Evolutionary conservation across 2,329 filamentous ascomycete species (phyloP), one percentile per base, ranked within the genome.

Genomic region (Fusarium sp.): DNA sequence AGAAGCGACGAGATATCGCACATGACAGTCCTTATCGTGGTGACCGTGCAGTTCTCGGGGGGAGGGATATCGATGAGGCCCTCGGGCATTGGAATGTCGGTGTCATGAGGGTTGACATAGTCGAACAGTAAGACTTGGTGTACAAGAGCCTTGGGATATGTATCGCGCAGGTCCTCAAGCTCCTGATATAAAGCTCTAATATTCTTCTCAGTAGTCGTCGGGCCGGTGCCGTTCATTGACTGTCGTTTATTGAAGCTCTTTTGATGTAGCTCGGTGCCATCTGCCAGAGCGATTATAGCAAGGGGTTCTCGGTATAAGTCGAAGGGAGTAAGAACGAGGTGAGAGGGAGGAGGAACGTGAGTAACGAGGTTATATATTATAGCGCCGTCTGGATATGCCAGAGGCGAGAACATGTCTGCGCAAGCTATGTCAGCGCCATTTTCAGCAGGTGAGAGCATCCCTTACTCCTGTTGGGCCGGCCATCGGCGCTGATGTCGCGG

Each of bases 351-450:
- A 23, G 93, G 91, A 55, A 91, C 84, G 74, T 93, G 90, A 63
- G 92, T 93, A 58, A 91, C 90, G 65, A 97, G 86, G 77, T 97
- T 91, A 84, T 96, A 97, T 73, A 97, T 86, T 63, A 98, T 91
- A 74, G 90, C 89, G 63, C 95, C 95, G 71, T 90, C 87, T 13
- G 93, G 94, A 78, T 96, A 97, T 15, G 91, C 92, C 74, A 96
- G 83, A 39, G 95, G 95, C 59, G 93, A 97, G 80, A 98, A 97
- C 90, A 96, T 94, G 79, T 93, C 94, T 97, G 77, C 63, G 53
- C 42, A 52, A 51, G 31, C 33, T 51, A 23, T 35, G 62, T 76
- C 64, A 76, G 68, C 56, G 13, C 20, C 23, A 49, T 51, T 41
- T 37, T 35, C 18, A 66, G 55, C 42, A 36, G 42, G 40, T 31